phyloP scores from a whole-genome alignment of 2,329 filamentous ascomycete genomes.

The Alternaria arbusti region DNA sequence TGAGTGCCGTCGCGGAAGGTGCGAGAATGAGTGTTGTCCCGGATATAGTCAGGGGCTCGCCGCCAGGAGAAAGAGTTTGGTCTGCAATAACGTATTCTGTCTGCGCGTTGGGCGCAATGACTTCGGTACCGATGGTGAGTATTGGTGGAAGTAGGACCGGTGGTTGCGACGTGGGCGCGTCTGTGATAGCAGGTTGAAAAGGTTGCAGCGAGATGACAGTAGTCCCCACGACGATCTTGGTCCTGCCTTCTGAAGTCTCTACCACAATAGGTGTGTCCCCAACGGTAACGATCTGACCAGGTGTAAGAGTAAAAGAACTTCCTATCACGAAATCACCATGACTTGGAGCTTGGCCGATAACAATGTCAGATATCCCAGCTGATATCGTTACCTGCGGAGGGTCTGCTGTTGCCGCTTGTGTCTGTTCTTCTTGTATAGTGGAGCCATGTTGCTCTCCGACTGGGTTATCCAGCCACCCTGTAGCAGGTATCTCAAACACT shows the following conservation, averaged over 20 bases:
- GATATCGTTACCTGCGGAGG: constrained; percentile 19
- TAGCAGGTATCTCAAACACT: constrained; percentile 33
- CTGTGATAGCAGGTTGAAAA: constrained; percentile 18
- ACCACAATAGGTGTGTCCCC: constrained; percentile 34
- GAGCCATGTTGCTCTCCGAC: constrained; percentile 28
- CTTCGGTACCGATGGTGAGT: constrained; percentile 30
- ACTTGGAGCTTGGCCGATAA: constrained; percentile 21
- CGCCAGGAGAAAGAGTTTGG: constrained; percentile 45
- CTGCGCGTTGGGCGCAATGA: constrained; percentile 30
- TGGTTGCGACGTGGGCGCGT: constrained; percentile 17
- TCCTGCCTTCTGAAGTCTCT: constrained; percentile 26
- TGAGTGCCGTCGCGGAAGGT: constrained; percentile 46
- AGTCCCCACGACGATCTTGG: constrained; percentile 32
- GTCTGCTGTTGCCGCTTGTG: constrained; percentile 1
- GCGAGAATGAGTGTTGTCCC: constrained; percentile 43
- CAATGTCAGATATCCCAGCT: constrained; percentile 21
- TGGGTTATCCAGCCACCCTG: constrained; percentile 30
- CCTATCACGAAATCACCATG: constrained; percentile 25
- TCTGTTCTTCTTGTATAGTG: not conserved
- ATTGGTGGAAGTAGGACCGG: constrained; percentile 15
- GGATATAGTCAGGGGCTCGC: constrained; percentile 43
- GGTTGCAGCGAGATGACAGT: constrained; percentile 20
- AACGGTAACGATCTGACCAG: constrained; percentile 29
- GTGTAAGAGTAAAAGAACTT: constrained; percentile 25
- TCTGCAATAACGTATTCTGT: constrained; percentile 36